Evolutionary conservation across 345 rosid species (phyloP), one percentile per base, ranked within the genome.

Genomic region (Camelina sativa): DNA sequence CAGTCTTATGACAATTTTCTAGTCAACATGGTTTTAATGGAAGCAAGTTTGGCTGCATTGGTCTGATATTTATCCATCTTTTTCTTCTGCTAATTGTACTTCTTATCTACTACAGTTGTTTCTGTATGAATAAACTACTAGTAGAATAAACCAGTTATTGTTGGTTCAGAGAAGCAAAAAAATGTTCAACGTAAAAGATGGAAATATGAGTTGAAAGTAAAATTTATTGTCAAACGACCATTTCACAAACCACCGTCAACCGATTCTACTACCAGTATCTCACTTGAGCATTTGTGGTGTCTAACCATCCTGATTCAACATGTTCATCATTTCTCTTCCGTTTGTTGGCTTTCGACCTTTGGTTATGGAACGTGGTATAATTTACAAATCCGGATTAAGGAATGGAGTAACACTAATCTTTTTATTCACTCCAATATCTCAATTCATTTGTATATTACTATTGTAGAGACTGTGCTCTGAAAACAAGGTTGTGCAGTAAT

Each of bases 401-500:
- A 64, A 10, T 51, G 16, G 23, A 64, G 43, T 15, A 15, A 15
- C 10, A 62, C 37, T 4, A 0, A 6, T 23, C 9, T 62, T 15
- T 11, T 13, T 62, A 50, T 65, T 11, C 19, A 66, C 48, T 51
- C 51, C 20, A 62, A 7, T 62, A 25, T 23, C 53, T 53, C 50
- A 52, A 38, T 20, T 44, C 19, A 53, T 17, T 19, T n/a, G 54
- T 62, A 40, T 51, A 22, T 30, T 28, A 19, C 50, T 16, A 53
- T 23, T 32, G 57, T 69, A 44, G 65, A 73, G 28, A 65, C 46
- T 58, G 62, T 37, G 25, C 62, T 40, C 8, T 50, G 67, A 47
- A 64, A 47, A n/a, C 78, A 81, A 80, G 64, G 22, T 62, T 32
- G 82, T 64, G 34, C 90, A 81, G 77, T 91, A 88, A 73, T 85